Percentiles rank a stretch among this genome's conserved stretches.
These are phyloP conservation scores for Sutorius eximius DNA, from an alignment of 1,284 basidiomycete genomes.

Conservation along the genomic window DNA sequence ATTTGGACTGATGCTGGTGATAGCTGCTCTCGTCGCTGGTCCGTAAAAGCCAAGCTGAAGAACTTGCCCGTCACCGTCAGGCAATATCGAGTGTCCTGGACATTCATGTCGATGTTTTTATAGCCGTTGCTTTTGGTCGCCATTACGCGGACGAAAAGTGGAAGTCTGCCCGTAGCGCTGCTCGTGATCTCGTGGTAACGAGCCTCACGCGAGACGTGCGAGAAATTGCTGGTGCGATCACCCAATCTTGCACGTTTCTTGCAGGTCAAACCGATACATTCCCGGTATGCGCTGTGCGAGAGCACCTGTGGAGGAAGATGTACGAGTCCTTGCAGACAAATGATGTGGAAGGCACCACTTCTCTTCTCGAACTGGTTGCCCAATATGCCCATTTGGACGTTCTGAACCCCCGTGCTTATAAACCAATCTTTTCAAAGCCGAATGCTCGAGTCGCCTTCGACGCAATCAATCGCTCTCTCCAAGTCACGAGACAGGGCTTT, in stretches of 20 bases:
- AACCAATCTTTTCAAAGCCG: conserved; percentile 37
- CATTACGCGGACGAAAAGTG: conserved; percentile 48
- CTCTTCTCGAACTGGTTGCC: conserved; percentile 57
- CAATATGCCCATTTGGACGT: conserved; percentile 66
- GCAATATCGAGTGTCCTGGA: conserved; percentile 47
- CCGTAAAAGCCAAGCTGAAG: conserved; percentile 36
- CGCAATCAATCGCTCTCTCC: conserved; percentile 60
- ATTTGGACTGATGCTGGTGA: conserved; percentile 17
- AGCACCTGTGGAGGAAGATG: conserved; percentile 67
- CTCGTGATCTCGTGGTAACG: conserved; percentile 48
- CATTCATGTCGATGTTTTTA: conserved; percentile 57
- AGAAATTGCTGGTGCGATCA: conserved; percentile 41
- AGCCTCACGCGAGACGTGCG: conserved; percentile 47
- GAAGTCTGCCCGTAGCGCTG: conserved; percentile 46
- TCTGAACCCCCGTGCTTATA: conserved; percentile 54
- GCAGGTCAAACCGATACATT: conserved; percentile 30
- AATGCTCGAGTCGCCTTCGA: conserved; percentile 40
- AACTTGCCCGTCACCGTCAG: conserved; percentile 30
- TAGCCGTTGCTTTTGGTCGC: conserved; percentile 59
- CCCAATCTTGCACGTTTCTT: conserved; percentile 40
- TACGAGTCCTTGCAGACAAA: conserved; percentile 59
- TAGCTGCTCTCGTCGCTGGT: conserved; percentile 33
- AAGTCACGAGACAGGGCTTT: conserved; percentile 60
- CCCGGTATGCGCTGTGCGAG: conserved; percentile 43
- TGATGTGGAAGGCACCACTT: conserved; percentile 58